A percentile compares a stretch with the other conserved stretches of the same genome.
These are phyloP conservation scores for Circinella umbellata DNA, from an alignment of 371 early-diverging fungal species.

Conservation along the genomic window DNA sequence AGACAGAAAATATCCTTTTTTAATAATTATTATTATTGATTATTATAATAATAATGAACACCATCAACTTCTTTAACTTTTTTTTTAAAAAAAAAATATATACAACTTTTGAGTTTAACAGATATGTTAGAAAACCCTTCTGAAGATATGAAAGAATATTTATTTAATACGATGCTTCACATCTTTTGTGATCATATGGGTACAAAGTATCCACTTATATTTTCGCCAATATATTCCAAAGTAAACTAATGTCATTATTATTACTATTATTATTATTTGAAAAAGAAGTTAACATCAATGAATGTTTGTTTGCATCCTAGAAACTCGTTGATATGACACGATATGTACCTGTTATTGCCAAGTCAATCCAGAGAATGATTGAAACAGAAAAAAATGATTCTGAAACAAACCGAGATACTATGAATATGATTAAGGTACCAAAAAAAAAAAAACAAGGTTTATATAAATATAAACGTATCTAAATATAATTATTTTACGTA, in stretches of 20 bases:
- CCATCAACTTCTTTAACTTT: neutral
- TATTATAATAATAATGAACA: neutral
- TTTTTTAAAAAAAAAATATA: neutral
- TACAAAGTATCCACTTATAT: slow-evolving; percentile 6
- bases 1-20: slow-evolving; percentile 17
- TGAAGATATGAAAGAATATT: slow-evolving; percentile 5
- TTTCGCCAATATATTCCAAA: slow-evolving; percentile 2
- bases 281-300: neutral
- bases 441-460: neutral
- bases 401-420: neutral
- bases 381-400: neutral
- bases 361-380: slow-evolving; percentile 5
- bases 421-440: neutral
- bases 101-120: neutral
- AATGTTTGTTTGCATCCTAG: too few relatives aligned
- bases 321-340: neutral
- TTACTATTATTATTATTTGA: neutral
- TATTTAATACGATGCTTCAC: neutral
- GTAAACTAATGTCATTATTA: neutral
- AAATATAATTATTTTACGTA: neutral
- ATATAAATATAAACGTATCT: too few relatives aligned
- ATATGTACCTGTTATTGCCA: slow-evolving; percentile 7
- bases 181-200: neutral
- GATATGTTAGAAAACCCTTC: slow-evolving; percentile 9
- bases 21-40: too few relatives aligned